These are phyloP conservation scores for Apiospora arundinis DNA, from an alignment of 2,329 filamentous ascomycete genomes.

Conservation along the genomic window DNA sequence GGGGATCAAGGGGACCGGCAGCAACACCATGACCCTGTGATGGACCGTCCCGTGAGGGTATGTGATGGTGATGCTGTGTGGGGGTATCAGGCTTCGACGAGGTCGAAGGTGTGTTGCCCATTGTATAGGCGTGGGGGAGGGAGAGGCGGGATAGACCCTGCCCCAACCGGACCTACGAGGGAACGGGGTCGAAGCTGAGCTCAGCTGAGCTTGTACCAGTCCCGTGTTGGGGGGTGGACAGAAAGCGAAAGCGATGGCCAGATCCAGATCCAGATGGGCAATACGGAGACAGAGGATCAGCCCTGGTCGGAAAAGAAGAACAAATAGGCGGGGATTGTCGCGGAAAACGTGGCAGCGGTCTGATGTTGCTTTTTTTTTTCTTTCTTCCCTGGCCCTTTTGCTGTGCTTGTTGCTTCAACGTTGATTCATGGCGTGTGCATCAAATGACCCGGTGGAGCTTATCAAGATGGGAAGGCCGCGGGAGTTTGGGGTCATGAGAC, in stretches of 20 bases:
- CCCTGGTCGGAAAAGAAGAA: slow-evolving; percentile 13
- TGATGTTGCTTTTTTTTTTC: slow-evolving; percentile 17
- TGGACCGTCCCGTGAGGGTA: slow-evolving; percentile 34
- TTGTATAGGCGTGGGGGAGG: slow-evolving; percentile 16
- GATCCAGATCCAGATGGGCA: not conserved
- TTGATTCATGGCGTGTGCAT: slow-evolving; percentile 22
- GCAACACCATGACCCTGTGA: slow-evolving; percentile 25
- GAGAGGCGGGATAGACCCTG: slow-evolving; percentile 21
- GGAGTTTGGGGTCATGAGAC: slow-evolving; percentile 20
- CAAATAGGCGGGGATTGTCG: slow-evolving; percentile 15
- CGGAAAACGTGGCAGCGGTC: slow-evolving; percentile 18
- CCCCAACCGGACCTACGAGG: slow-evolving; percentile 6
- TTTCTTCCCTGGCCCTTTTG: not conserved
- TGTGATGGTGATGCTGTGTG: slow-evolving; percentile 35
- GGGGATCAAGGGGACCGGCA: slow-evolving; percentile 38
- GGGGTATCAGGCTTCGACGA: slow-evolving; percentile 44
- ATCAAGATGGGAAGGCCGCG: slow-evolving; percentile 4
- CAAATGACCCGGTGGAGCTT: slow-evolving; percentile 20
- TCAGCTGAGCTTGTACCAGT: slow-evolving; percentile 18
- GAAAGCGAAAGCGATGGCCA: not conserved
- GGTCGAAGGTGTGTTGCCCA: slow-evolving; percentile 44
- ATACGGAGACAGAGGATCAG: slow-evolving; percentile 15
- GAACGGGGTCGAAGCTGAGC: slow-evolving; percentile 21
- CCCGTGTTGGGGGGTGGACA: slow-evolving; percentile 6
- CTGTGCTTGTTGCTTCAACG: slow-evolving; percentile 10